A percentile compares a stretch with the other conserved stretches of the same genome.
Evolutionary conservation across 2,329 filamentous ascomycete species (phyloP).

Genomic region (Ascocoryne sarcoides): DNA sequence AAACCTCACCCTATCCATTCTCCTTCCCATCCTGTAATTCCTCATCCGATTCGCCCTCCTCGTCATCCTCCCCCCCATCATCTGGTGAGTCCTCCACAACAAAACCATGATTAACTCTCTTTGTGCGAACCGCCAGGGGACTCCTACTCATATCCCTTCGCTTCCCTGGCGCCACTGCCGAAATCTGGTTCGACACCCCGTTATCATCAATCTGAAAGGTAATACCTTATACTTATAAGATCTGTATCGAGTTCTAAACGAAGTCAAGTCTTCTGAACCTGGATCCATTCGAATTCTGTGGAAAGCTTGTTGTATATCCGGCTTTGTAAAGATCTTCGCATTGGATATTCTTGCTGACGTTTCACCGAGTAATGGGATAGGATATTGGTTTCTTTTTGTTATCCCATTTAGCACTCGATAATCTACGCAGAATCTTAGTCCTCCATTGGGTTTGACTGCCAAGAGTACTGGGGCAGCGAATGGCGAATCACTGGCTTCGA

Average conservation of each 20-base stretch:
- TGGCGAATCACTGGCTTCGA: neutral
- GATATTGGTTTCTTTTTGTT: constrained; percentile 7
- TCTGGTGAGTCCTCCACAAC: too few relatives aligned
- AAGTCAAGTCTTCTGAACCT: neutral
- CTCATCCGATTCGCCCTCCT: too few relatives aligned
- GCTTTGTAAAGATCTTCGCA: constrained; percentile 1
- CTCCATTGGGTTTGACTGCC: constrained; percentile 1
- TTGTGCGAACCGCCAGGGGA: too few relatives aligned
- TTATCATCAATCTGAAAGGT: too few relatives aligned
- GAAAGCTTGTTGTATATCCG: constrained; percentile 2
- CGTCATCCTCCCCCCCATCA: too few relatives aligned
- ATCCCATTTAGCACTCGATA: constrained; percentile 2
- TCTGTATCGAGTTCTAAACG: neutral
- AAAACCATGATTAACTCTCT: too few relatives aligned
- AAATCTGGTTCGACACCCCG: too few relatives aligned
- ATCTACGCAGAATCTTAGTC: constrained; percentile 4
- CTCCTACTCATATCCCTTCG: too few relatives aligned
- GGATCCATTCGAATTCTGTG: constrained; percentile 3
- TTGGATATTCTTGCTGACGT: neutral
- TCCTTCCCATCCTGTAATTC: too few relatives aligned
- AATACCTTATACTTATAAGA: too few relatives aligned
- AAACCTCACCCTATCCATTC: too few relatives aligned
- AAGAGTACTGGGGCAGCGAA: constrained; percentile 2
- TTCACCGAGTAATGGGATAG: constrained; percentile 1
- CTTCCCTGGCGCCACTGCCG: too few relatives aligned